Evolutionary conservation across 2,329 filamentous ascomycete genomes (phyloP).

Genomic region (Dothistroma septosporum): DNA sequence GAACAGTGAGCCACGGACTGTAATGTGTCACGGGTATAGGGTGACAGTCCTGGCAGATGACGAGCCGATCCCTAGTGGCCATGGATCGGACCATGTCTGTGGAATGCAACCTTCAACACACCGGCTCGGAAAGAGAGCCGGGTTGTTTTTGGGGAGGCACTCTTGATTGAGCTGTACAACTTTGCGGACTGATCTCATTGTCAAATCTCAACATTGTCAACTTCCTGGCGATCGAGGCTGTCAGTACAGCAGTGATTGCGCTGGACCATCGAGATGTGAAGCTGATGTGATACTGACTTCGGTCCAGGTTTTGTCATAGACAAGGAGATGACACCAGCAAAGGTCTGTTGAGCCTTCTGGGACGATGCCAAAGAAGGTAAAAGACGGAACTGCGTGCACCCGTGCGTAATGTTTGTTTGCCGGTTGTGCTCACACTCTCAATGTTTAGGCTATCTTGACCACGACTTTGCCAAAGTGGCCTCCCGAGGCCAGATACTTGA

Average conservation of each 20-base stretch:
- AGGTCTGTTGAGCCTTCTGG: background rate
- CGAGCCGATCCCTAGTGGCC: background rate
- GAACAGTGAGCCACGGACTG: background rate
- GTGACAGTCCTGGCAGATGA: background rate
- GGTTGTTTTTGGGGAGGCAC: background rate
- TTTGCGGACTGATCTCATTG: background rate
- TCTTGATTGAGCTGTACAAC: background rate
- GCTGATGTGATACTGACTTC: background rate
- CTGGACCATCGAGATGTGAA: background rate
- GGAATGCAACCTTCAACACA: background rate
- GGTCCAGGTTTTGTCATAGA: slow-evolving; percentile 1
- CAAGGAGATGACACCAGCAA: background rate
- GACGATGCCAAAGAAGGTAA: background rate
- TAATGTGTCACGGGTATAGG: background rate
- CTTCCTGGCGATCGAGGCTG: background rate
- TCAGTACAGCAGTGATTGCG: background rate
- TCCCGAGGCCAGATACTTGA: slow-evolving; percentile 36
- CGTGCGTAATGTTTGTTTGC: background rate
- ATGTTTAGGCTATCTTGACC: slow-evolving; percentile 26
- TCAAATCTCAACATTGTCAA: background rate
- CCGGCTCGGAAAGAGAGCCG: background rate
- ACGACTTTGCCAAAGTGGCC: slow-evolving; percentile 39
- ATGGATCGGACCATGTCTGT: background rate
- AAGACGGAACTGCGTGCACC: background rate
- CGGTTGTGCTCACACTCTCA: background rate